Evolutionary conservation across 257 asterid genomes (phyloP), one percentile per base, ranked within the genome.

Genomic region (Linaria vulgaris): DNA sequence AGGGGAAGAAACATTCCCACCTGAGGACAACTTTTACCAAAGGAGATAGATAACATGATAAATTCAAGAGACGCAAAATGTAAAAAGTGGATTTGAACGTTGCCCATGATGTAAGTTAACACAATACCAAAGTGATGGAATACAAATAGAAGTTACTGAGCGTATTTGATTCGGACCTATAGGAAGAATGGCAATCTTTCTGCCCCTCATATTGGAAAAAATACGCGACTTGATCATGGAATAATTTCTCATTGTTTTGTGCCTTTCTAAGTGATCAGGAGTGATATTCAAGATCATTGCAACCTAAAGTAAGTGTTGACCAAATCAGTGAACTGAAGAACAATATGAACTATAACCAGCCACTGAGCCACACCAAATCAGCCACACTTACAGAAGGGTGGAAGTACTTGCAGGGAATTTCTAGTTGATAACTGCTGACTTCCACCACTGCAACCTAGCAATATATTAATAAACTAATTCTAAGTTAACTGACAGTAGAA

Each of bases 241-340:
- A 68, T 78, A 74, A 56, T 65, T 74, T 53, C 14, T 65, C 80
- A 71, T 71, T 6, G 78, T 64, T 59, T 74, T 72, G 76, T 74
- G 80, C 52, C 80, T 72, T 73, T 78, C 83, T 4, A 78, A 71
- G 70, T 78, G 83, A 66, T 78, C 83, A 61, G 83, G 78, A 46
- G 80, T 74, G 50, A 78, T 76, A 68, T 78, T 78, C 54, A 71
- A 61, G 23, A 78, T 59, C 19, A 78, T 74, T 50, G 78, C 64
- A 49, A 72, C 83, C 78, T 73, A 70, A 50, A 51, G 6, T 24
- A 49, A 49, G 49, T 21, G 43, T 13, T 2, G 17, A 23, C 16
- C 49, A 24, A 31, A 56, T 13, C 22, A 53, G 16, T 20, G 23
- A 15, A 34, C 47, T 21, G 15, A 38, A 63, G 37, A 37, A n/a